A percentile compares a stretch with the other conserved stretches of the same genome.
These are phyloP conservation scores for Vaccinium vitisidaea DNA, from an alignment of 148 eudicot genomes.

Conservation along the genomic window DNA sequence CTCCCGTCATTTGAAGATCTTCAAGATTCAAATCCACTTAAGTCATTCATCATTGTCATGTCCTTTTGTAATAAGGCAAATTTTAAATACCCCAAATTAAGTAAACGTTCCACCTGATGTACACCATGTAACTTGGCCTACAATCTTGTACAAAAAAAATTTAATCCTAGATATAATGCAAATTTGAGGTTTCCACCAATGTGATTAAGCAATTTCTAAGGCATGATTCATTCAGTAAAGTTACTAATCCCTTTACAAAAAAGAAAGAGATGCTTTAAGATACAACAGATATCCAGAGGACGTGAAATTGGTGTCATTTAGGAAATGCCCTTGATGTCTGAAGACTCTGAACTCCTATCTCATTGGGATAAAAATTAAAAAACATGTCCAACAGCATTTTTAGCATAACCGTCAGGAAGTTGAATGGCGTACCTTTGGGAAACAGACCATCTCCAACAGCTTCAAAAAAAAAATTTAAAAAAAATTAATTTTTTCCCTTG, in stretches of 20 bases:
- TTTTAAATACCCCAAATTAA: not conserved
- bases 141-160: not conserved
- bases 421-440: not conserved
- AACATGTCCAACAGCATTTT: not conserved
- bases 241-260: not conserved
- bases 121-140: not conserved
- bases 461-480: not conserved
- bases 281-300: not conserved
- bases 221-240: not conserved
- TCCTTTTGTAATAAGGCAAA: not conserved
- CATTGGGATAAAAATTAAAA: not conserved
- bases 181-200: not conserved
- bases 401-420: not conserved
- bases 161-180: not conserved
- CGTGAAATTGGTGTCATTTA: not conserved
- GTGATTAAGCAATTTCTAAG: not conserved
- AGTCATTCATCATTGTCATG: not conserved
- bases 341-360: slow-evolving; percentile 10
- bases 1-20: not conserved
- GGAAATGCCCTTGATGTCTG: not conserved
- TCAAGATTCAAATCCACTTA: not conserved
- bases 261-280: not conserved
- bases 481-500: too few species aligned
- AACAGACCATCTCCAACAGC: slow-evolving; percentile 13
- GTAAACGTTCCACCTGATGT: not conserved